Evolutionary conservation across 306 rosid genomes (phyloP).

Genomic region (Prunus fruticosa): DNA sequence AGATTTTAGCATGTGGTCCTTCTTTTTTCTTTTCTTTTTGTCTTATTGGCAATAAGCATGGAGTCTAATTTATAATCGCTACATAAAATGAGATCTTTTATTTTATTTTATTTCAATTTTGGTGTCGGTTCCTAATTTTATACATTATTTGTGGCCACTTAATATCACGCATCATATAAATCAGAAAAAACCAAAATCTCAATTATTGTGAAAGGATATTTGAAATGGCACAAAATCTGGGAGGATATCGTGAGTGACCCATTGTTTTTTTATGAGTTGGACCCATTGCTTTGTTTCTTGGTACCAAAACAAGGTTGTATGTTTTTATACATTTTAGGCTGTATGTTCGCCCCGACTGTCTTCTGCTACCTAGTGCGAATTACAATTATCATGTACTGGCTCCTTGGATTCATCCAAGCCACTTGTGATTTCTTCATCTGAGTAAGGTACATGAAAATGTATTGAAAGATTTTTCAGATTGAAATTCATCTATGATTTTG

Average conservation of each 20-base stretch:
- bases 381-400: too few species aligned
- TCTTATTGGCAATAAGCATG: neutral
- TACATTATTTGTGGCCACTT: neutral
- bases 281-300: slow-evolving; percentile 1
- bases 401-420: neutral
- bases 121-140: slow-evolving; percentile 23
- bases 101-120: neutral
- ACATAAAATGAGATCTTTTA: too few species aligned
- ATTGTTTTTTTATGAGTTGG: neutral
- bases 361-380: too few species aligned
- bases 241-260: slow-evolving; percentile 15
- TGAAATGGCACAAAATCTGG: slow-evolving; percentile 9
- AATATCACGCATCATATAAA: neutral
- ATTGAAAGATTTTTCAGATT: neutral
- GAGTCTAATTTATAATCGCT: neutral
- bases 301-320: neutral
- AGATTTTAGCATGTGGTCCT: neutral
- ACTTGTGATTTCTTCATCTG: neutral
- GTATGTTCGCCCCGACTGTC: too few species aligned
- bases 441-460: neutral
- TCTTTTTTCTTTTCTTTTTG: neutral
- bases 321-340: neutral
- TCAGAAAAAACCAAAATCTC: slow-evolving; percentile 3
- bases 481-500: neutral
- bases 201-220: slow-evolving; percentile 23